Evolutionary conservation across 495 filamentous ascomycete species (phyloP).

Genomic region (Tuber melanosporum): DNA sequence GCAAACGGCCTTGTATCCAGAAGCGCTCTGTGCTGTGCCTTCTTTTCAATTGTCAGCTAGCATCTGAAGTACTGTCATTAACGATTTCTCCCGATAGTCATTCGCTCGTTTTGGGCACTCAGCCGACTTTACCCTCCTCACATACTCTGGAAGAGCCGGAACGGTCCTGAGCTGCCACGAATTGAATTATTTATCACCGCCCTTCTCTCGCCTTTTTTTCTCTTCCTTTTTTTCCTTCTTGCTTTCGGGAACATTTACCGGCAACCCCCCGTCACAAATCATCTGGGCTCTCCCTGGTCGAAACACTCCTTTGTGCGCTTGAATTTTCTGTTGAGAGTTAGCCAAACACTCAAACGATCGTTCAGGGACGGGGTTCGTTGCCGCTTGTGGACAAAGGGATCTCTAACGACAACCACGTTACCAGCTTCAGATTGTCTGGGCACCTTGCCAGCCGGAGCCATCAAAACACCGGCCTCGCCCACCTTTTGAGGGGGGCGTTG

Average conservation of each 20-base stretch:
- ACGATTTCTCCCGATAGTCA: not conserved
- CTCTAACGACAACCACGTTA: constrained; percentile 2
- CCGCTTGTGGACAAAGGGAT: not conserved
- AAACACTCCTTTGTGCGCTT: constrained; percentile 4
- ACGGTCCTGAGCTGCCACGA: not conserved
- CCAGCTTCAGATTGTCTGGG: not conserved
- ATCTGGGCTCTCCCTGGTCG: not conserved
- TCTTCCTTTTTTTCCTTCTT: not conserved
- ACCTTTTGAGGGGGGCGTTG: not conserved
- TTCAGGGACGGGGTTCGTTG: constrained; percentile 2
- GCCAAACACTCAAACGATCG: not conserved
- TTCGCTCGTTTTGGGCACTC: not conserved
- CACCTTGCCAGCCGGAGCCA: not conserved
- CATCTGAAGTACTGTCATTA: not conserved
- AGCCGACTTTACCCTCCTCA: not conserved
- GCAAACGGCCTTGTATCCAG: constrained; percentile 1
- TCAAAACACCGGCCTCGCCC: constrained; percentile 1
- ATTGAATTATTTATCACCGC: not conserved
- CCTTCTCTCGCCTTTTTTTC: not conserved
- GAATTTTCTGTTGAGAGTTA: not conserved
- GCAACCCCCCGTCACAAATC: not conserved
- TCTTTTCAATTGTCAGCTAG: not conserved
- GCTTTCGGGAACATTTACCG: not conserved
- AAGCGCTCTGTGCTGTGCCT: not conserved
- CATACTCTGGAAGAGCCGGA: not conserved